phyloP scores from a whole-genome alignment of 148 eudicot genomes.

The Rhododendron ferrugineum region DNA sequence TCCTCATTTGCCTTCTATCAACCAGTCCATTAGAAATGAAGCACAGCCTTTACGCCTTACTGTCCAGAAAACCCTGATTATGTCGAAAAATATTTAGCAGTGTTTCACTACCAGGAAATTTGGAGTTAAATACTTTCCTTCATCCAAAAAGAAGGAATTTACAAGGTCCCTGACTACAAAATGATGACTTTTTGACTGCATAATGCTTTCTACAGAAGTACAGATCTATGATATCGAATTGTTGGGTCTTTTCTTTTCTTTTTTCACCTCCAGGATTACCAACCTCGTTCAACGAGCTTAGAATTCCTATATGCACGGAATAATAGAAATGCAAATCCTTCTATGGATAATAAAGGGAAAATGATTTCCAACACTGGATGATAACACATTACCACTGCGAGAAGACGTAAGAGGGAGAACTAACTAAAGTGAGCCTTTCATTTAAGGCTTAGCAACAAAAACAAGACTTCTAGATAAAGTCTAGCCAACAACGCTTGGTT shows the following conservation, averaged over 20 bases:
- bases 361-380: background rate
- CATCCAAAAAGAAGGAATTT: background rate
- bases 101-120: background rate
- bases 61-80: constrained; percentile 39
- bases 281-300: background rate
- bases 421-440: background rate
- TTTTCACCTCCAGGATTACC: background rate
- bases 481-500: too few species aligned
- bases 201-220: background rate
- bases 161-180: background rate
- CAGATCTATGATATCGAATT: background rate
- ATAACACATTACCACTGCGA: background rate
- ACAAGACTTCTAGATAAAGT: too few species aligned
- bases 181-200: background rate
- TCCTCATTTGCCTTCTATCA: constrained; percentile 54
- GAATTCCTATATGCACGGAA: background rate
- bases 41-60: constrained; percentile 62
- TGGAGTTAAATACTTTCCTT: background rate
- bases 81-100: background rate
- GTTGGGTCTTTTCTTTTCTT: background rate
- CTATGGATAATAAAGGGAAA: background rate
- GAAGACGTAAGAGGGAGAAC: background rate
- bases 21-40: constrained; percentile 71
- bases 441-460: background rate
- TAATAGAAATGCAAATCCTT: background rate